Evolutionary conservation across 179 eudicot species (phyloP).

Genomic region (Spergularia azorica): DNA sequence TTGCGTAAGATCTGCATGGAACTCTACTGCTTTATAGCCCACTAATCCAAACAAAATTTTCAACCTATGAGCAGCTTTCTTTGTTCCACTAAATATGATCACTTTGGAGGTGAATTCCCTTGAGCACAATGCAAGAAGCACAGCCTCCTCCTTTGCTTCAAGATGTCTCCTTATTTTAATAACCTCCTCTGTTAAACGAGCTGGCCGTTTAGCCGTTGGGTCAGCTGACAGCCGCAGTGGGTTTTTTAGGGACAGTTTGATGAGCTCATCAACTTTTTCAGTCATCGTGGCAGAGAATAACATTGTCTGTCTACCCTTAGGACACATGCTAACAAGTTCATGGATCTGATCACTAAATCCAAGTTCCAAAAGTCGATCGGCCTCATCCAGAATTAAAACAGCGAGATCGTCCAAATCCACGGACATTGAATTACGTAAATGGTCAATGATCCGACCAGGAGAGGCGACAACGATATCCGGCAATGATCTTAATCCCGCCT

Average conservation of each 20-base stretch:
- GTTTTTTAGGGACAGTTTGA: constrained; percentile 66
- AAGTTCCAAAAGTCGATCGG: constrained; percentile 92
- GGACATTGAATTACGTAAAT: constrained; percentile 93
- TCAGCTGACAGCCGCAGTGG: constrained; percentile 91
- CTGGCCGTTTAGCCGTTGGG: constrained; percentile 80
- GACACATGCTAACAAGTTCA: constrained; percentile 83
- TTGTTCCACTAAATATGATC: constrained; percentile 91
- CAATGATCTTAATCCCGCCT: constrained; percentile 74
- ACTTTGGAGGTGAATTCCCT: constrained; percentile 85
- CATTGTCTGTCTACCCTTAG: constrained; percentile 95
- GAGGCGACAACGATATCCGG: constrained; percentile 98
- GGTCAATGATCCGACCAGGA: constrained; percentile 98
- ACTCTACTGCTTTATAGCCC: constrained; percentile 93
- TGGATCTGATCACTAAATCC: constrained; percentile 92
- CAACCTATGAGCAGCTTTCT: constrained; percentile 88
- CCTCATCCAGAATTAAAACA: constrained; percentile 93
- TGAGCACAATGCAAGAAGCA: constrained; percentile 89
- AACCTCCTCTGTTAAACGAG: constrained; percentile 84
- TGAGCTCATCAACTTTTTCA: constrained; percentile 76
- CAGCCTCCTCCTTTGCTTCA: constrained; percentile 92
- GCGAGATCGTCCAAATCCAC: constrained; percentile 94
- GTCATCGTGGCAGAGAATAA: constrained; percentile 97
- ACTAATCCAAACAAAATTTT: constrained; percentile 89
- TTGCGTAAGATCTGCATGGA: constrained; percentile 90
- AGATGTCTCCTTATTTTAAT: constrained; percentile 88